These are phyloP conservation scores for Verticillium klebahnii DNA, from an alignment of 2,329 filamentous ascomycete genomes.

Conservation along the genomic window DNA sequence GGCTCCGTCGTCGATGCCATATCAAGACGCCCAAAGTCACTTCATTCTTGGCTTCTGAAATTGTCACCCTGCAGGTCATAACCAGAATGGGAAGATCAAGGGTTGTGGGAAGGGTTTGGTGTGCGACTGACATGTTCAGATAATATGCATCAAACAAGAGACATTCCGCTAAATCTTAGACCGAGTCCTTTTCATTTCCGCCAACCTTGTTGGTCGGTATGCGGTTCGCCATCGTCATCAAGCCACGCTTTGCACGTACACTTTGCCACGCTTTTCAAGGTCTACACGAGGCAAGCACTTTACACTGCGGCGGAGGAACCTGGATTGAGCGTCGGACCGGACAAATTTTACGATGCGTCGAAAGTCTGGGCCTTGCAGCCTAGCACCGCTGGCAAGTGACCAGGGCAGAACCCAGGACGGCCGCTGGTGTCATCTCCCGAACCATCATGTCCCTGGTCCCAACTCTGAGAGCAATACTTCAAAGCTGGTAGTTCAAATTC, in stretches of 20 bases:
- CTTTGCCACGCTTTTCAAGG: neutral
- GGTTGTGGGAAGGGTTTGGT: neutral
- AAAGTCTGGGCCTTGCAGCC: neutral
- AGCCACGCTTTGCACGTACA: neutral
- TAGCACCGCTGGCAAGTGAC: neutral
- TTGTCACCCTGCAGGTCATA: neutral
- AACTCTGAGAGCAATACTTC: neutral
- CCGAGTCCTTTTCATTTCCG: neutral
- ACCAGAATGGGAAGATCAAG: neutral
- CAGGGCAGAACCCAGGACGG: neutral
- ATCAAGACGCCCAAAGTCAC: neutral
- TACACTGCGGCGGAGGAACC: neutral
- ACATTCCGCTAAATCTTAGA: neutral
- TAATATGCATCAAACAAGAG: neutral
- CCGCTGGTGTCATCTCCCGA: neutral
- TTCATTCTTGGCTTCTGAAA: neutral
- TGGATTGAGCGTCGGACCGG: neutral
- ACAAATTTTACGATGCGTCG: neutral
- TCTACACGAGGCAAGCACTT: neutral
- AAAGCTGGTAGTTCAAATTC: neutral
- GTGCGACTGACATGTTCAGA: neutral
- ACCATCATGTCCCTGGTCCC: neutral
- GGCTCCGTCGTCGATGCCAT: neutral
- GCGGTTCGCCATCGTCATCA: neutral
- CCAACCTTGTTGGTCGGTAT: neutral